A percentile compares a stretch with the other conserved stretches of the same genome.
phyloP scores from a whole-genome alignment of 306 rosid genomes.

The Hippophae gyantsensis region DNA sequence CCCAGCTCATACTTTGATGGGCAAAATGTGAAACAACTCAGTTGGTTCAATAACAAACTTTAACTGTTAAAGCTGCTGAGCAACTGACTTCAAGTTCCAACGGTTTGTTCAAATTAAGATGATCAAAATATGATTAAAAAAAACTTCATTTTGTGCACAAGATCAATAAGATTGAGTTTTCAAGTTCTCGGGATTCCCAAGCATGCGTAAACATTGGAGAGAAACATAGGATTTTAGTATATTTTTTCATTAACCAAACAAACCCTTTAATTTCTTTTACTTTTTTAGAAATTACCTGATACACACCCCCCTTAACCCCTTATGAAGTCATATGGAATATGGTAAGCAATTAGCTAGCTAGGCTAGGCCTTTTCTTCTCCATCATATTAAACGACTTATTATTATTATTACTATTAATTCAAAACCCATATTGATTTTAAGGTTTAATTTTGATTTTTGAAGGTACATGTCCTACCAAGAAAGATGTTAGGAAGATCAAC shows the following conservation, averaged over 20 bases:
- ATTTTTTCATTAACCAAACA: constrained; percentile 17
- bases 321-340: not conserved
- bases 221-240: constrained; percentile 21
- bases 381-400: not conserved
- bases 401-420: too few species aligned
- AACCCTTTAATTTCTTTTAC: not conserved
- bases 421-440: constrained; percentile 5
- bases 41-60: not conserved
- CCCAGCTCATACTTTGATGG: too few species aligned
- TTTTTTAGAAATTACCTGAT: not conserved
- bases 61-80: not conserved
- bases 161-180: constrained; percentile 19
- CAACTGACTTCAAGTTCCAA: constrained; percentile 42
- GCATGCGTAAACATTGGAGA: constrained; percentile 49
- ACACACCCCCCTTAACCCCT: not conserved
- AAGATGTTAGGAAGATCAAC: constrained; percentile 99
- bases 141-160: constrained; percentile 17
- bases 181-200: constrained; percentile 54
- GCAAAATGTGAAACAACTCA: too few species aligned
- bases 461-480: constrained; percentile 97
- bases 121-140: constrained; percentile 2
- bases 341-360: not conserved
- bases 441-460: constrained; percentile 1
- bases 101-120: constrained; percentile 11
- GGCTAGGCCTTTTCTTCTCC: not conserved